Evolutionary conservation across 129 eudicot genomes (phyloP), one percentile per base, ranked within the genome.

Genomic region (Helianthus annuus): DNA sequence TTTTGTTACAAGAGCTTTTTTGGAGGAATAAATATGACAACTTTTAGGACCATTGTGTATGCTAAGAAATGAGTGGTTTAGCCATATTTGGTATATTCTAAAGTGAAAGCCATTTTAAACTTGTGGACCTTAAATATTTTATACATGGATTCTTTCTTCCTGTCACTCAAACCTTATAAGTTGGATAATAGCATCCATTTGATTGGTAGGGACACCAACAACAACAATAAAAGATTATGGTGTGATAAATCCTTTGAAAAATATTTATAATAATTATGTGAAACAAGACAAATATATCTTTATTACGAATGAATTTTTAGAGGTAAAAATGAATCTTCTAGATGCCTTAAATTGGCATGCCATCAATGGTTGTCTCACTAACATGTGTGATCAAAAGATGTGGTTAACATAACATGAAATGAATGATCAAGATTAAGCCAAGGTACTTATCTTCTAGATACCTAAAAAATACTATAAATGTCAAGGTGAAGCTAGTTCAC

Each of bases 61-160:
- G 73, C 73, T 52, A 52, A 69, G 44, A 52, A 69, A 69, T 69
- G 49, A 69, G 42, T 15, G 73, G 38, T 69, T 48, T 69, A 69
- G 24, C 10, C n/a, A 51, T 63, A 10, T 15, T 29, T 69, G 63
- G 73, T 69, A 69, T 69, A 69, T 51, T 69, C 73, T 27, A 69
- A 69, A 69, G 62, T 46, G 60, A 49, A 27, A 68, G 38, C 56
- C n/a, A 52, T 69, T 52, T 52, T n/a, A 55, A 52, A 34, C 63
- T 34, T 69, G 73, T 69, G 73, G 62, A 51, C 48, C 49, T 36
- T 51, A 14, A 68, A 48, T 48, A 13, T 13, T 48, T 24, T 67
- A 69, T 32, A 17, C 56, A 45, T 45, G 71, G 49, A 66, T 69
- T 38, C 34, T 49, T 69, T 69, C 49, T 54, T 36, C 7, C 17